Evolutionary conservation across 1,284 basidiomycete genomes (phyloP).

Genomic region (Polyporus tsugae): DNA sequence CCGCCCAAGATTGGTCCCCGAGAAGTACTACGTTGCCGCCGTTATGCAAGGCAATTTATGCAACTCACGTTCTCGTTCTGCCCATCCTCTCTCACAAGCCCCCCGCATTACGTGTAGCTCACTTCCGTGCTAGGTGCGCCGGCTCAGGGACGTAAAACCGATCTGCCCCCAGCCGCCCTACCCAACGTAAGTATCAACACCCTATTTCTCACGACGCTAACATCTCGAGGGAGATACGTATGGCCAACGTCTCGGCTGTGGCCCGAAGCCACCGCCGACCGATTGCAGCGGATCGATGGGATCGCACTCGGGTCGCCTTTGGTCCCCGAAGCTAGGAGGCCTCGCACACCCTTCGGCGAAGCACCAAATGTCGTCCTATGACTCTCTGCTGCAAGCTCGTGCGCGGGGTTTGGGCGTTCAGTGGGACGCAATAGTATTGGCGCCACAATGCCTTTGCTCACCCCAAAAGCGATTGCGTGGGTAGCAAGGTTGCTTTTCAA

Average conservation of each 20-base stretch:
- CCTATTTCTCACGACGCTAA: neutral
- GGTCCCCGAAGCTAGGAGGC: neutral
- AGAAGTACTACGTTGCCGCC: neutral
- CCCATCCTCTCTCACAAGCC: neutral
- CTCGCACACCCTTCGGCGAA: neutral
- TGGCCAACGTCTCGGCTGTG: neutral
- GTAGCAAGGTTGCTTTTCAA: neutral
- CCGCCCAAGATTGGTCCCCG: neutral
- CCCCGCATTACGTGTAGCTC: conserved; percentile 2
- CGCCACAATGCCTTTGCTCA: neutral
- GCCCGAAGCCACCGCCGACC: conserved; percentile 11
- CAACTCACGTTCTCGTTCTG: neutral
- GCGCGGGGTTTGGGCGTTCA: neutral
- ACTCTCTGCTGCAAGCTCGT: neutral
- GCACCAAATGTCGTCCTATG: neutral
- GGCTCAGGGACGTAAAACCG: neutral
- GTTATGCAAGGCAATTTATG: neutral
- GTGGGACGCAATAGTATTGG: neutral
- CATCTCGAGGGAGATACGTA: neutral
- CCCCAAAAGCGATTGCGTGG: neutral
- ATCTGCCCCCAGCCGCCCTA: neutral
- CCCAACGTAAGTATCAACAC: neutral
- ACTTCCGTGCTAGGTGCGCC: neutral
- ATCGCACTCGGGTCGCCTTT: conserved; percentile 11
- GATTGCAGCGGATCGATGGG: conserved; percentile 34